phyloP scores from a whole-genome alignment of 2,329 filamentous ascomycete species.

The Hypoxylon sp. region DNA sequence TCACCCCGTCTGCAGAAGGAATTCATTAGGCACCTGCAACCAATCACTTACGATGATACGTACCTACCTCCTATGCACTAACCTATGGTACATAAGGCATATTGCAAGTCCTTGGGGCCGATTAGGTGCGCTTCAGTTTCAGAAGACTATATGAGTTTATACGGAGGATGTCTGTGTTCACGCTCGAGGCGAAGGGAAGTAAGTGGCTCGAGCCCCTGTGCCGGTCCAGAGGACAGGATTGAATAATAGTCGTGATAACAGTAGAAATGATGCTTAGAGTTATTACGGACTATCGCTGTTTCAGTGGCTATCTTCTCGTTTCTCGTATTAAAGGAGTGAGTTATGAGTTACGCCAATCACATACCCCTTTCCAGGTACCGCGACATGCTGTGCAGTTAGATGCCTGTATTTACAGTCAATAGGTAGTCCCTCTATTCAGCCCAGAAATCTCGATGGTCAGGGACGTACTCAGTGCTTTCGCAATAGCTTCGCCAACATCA shows the following conservation, averaged over 20 bases:
- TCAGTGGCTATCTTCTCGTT: too few relatives aligned
- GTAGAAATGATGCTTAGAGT: too few relatives aligned
- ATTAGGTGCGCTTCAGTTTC: background rate
- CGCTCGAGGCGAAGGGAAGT: background rate
- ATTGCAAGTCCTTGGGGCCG: too few relatives aligned
- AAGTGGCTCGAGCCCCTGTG: background rate
- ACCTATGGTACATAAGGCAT: too few relatives aligned
- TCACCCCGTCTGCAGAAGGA: too few relatives aligned
- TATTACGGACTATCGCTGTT: too few relatives aligned
- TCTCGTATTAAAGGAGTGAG: background rate
- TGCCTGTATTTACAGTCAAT: background rate
- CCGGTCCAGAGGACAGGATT: too few relatives aligned
- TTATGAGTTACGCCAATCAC: background rate
- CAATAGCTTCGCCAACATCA: conserved; percentile 48
- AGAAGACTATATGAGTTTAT: background rate
- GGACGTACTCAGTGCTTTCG: conserved; percentile 9
- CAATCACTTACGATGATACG: background rate
- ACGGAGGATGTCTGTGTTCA: too few relatives aligned
- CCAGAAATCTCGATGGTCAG: background rate
- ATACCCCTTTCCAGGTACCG: background rate
- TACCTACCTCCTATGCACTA: too few relatives aligned
- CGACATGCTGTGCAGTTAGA: background rate
- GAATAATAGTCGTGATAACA: too few relatives aligned
- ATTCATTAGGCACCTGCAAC: too few relatives aligned
- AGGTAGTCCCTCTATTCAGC: conserved; percentile 2